These are phyloP conservation scores for Eucalyptus virginea DNA, from an alignment of 345 rosid species.

Conservation along the genomic window DNA sequence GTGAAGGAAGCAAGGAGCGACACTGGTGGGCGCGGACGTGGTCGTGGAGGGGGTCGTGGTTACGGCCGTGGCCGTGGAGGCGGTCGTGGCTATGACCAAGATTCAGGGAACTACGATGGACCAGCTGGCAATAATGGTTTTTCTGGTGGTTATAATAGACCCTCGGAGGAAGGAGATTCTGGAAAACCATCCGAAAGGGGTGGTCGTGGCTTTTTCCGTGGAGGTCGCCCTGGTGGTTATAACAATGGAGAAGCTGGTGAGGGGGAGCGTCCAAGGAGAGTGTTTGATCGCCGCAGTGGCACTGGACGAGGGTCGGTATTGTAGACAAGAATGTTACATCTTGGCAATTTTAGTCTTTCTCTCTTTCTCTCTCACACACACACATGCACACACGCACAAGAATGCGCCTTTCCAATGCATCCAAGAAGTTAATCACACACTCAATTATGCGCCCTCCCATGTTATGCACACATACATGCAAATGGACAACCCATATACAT, in stretches of 20 bases:
- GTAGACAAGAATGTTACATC: not conserved
- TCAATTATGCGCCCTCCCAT: not conserved
- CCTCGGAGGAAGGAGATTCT: slow-evolving; percentile 61
- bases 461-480: not conserved
- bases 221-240: slow-evolving; percentile 67
- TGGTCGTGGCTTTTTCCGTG: slow-evolving; percentile 65
- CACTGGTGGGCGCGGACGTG: slow-evolving; percentile 20
- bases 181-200: slow-evolving; percentile 44
- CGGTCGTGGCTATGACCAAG: slow-evolving; percentile 48
- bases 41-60: slow-evolving; percentile 43
- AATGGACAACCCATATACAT: not conserved
- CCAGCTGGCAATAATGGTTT: slow-evolving; percentile 37
- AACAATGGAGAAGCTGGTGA: slow-evolving; percentile 54
- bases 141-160: slow-evolving; percentile 38
- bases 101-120: slow-evolving; percentile 31
- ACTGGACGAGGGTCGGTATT: slow-evolving; percentile 88
- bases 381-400: not conserved
- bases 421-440: not conserved
- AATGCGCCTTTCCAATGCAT: not conserved
- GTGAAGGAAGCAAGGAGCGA: slow-evolving; percentile 79
- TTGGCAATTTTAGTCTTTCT: not conserved
- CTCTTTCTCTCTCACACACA: not conserved
- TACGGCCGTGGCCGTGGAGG: slow-evolving; percentile 19
- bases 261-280: slow-evolving; percentile 64
- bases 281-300: slow-evolving; percentile 76